Percentiles rank a stretch among this genome's conserved stretches.
Evolutionary conservation across 331 rosid species (phyloP).

Genomic region (Quercus phellos): DNA sequence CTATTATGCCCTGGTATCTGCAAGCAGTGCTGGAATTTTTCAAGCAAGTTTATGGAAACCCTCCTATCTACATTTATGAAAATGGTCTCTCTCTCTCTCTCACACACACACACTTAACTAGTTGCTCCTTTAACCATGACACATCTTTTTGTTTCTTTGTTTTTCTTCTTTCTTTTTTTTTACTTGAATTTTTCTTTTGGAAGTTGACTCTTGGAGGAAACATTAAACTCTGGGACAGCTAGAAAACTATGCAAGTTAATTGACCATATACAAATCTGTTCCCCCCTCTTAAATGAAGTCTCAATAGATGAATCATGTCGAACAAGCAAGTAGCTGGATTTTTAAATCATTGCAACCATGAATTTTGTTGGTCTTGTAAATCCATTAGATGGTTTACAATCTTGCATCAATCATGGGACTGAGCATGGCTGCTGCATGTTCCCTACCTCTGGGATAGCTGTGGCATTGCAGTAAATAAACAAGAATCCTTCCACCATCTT

Average conservation of each 20-base stretch:
- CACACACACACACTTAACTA: neutral
- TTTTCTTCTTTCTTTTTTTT: too few relatives aligned
- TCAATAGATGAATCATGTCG: neutral
- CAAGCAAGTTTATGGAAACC: conserved; percentile 42
- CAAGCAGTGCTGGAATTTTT: conserved; percentile 26
- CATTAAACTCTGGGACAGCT: neutral
- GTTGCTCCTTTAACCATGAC: neutral
- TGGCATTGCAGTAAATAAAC: neutral
- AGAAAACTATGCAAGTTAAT: neutral
- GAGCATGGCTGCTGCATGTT: neutral
- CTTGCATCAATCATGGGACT: neutral
- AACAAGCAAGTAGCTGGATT: neutral
- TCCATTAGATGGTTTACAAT: neutral
- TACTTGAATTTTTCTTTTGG: neutral
- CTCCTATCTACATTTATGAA: conserved; percentile 37
- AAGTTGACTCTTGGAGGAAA: neutral
- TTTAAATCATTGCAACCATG: neutral
- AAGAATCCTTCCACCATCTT: neutral
- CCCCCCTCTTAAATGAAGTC: neutral
- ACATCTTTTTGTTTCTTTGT: neutral
- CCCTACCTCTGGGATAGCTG: neutral
- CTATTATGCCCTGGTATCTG: conserved; percentile 32
- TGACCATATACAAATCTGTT: neutral
- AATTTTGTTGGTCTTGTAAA: neutral
- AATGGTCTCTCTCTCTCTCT: conserved; percentile 42